Base-by-base conservation (phyloP, 305 asterid species). In the Fraxinus baroniana region DNA sequence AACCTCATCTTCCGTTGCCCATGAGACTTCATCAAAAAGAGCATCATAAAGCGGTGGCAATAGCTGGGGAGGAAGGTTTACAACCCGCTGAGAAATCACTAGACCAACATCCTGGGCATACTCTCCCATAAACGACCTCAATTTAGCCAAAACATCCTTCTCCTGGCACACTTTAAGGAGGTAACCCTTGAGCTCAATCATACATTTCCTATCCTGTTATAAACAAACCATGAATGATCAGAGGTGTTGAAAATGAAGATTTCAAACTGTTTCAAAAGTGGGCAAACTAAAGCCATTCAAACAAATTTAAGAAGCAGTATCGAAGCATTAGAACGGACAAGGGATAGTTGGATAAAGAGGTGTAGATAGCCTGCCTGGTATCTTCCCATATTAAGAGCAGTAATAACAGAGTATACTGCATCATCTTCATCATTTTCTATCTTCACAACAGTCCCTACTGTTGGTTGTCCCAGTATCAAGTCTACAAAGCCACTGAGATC, bases 1-100 rank as follows among this genome's bases (percentile, higher is more conserved):
- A 85, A 95, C 98, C 98, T 96, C 99, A 85, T 94, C 98, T 90
- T 93, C 97, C 5, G 93, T 91, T 68, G 98, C 99, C 98, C 98
- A 94, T 41, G 90, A 88, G 57, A 96, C 86, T 89, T 96, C 99
- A 85, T 93, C 93, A 83, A 95, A 95, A 62, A 95, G 91, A 70
- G 85, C 93, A 87, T 90, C 97, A 85, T 96, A 96, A 83, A 94
- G 93, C 15, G 92, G 98, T 72, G 98, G 99, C 89, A 93, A 87
- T 74, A 96, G 95, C 91, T 94, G 98, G 85, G 98, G 94, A 18
- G 99, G 98, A 85, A 94, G 97, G 87, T 96, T 96, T 44, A 91
- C 95, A 37, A 94, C 97, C 72, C 92, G 91, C 79, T 88, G 98
- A 52, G 98, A 94, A 81, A 96, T 92, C 80, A 94, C 49, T 78